Evolutionary conservation across 2,329 filamentous ascomycete genomes (phyloP).

Genomic region (Penicillium freii): DNA sequence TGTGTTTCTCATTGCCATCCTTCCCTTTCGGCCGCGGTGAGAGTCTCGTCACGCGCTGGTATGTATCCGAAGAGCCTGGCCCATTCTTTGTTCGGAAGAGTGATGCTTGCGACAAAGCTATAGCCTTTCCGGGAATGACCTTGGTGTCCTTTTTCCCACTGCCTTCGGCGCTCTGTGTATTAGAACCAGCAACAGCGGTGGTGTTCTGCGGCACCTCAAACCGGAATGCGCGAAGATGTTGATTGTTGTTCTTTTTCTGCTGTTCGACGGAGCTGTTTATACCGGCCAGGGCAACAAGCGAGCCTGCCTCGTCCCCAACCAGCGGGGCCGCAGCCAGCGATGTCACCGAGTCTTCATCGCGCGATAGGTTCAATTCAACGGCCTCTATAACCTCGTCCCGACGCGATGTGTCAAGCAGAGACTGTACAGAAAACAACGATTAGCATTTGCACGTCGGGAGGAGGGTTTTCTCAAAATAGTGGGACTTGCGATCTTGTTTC

Average conservation of each 20-base stretch:
- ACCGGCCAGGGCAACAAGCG: conserved; percentile 64
- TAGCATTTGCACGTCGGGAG: neutral
- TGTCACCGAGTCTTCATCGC: conserved; percentile 85
- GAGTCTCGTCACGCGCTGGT: conserved; percentile 58
- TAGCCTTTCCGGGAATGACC: conserved; percentile 36
- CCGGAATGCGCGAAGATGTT: conserved; percentile 76
- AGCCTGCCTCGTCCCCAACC: conserved; percentile 49
- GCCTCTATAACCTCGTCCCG: conserved; percentile 63
- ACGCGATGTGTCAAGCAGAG: conserved; percentile 67
- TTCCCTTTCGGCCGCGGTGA: conserved; percentile 48
- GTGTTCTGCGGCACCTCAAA: conserved; percentile 54
- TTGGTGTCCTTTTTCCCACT: conserved; percentile 17
- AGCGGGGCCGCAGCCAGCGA: conserved; percentile 68
- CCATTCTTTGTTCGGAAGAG: conserved; percentile 47
- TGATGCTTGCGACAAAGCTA: conserved; percentile 50
- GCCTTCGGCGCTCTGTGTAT: conserved; percentile 14
- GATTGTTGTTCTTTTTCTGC: conserved; percentile 72
- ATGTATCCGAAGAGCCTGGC: conserved; percentile 49
- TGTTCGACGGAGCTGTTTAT: conserved; percentile 78
- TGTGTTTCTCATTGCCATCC: conserved; percentile 47
- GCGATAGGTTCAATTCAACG: conserved; percentile 73
- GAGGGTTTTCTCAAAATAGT: conserved; percentile 1
- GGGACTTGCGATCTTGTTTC: conserved; percentile 75
- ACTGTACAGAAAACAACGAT: conserved; percentile 45
- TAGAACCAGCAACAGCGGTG: neutral